Evolutionary conservation across 106 monocot species (phyloP).

Genomic region (Apostasia ramifera): DNA sequence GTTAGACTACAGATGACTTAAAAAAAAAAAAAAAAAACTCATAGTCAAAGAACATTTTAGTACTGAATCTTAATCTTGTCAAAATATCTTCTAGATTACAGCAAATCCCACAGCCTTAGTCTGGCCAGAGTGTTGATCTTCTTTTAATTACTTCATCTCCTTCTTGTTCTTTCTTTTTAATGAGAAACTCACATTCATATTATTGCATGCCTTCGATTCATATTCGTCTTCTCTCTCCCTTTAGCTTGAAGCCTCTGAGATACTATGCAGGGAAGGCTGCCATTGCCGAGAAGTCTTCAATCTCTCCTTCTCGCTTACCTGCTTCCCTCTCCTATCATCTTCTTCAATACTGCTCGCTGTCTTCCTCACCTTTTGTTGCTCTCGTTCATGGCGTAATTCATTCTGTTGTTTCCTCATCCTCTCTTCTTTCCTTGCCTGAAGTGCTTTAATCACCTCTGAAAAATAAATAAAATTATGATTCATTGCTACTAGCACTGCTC

Average conservation of each 20-base stretch:
- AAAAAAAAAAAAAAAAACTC: too few relatives aligned
- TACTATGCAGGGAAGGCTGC: constrained; percentile 86
- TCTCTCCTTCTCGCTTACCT: constrained; percentile 8
- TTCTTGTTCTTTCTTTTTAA: too few relatives aligned
- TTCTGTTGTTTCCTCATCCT: constrained; percentile 31
- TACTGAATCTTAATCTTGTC: too few relatives aligned
- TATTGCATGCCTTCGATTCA: too few relatives aligned
- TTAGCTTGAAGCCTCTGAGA: constrained; percentile 51
- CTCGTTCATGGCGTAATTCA: constrained; percentile 17
- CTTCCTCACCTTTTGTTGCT: not conserved
- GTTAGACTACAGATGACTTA: too few relatives aligned
- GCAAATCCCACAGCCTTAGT: too few relatives aligned
- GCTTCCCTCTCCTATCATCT: constrained; percentile 9
- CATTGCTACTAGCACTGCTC: too few relatives aligned
- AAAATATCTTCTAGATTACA: too few relatives aligned
- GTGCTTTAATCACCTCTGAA: constrained; percentile 64
- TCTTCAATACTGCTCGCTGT: not conserved
- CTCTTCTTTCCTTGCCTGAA: constrained; percentile 62
- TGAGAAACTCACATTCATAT: too few relatives aligned
- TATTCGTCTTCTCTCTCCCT: not conserved
- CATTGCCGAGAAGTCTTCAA: constrained; percentile 34
- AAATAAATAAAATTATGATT: not conserved
- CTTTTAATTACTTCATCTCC: too few relatives aligned
- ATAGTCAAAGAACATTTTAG: too few relatives aligned
- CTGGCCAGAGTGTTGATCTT: not conserved